A percentile compares a stretch with the other conserved stretches of the same genome.
These are phyloP conservation scores for Sporothrix mexicana DNA, from an alignment of 2,329 filamentous ascomycete genomes.

Conservation along the genomic window DNA sequence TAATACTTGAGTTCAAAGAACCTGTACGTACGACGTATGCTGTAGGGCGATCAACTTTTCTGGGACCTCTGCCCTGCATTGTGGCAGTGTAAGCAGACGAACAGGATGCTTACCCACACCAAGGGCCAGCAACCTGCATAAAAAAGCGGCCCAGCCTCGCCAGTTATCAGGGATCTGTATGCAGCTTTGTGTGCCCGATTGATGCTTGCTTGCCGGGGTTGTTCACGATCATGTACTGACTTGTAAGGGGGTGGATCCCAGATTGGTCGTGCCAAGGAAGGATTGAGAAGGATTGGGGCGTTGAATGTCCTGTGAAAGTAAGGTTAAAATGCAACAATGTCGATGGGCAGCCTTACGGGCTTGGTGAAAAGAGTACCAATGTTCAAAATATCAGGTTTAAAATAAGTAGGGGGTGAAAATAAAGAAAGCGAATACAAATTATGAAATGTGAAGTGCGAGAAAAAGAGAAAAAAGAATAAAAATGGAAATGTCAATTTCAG, in stretches of 20 bases:
- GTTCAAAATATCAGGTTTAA: conserved; percentile 3
- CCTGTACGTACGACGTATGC: too few species aligned
- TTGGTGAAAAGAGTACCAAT: background rate
- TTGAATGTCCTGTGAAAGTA: background rate
- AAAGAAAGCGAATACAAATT: background rate
- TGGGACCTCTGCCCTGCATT: background rate
- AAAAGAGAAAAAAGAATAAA: background rate
- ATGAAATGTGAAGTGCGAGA: background rate
- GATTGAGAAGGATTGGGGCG: background rate
- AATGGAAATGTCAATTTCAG: background rate
- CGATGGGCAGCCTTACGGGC: too few species aligned
- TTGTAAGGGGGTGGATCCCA: background rate
- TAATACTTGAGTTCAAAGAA: background rate
- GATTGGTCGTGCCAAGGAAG: background rate
- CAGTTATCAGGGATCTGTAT: background rate
- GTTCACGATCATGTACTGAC: background rate
- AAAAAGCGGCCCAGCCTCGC: background rate
- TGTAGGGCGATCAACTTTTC: background rate
- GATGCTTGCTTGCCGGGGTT: too few species aligned
- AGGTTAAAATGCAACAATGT: background rate
- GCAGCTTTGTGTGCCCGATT: background rate
- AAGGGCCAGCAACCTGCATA: conserved; percentile 21
- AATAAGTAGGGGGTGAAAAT: background rate
- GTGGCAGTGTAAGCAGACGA: conserved; percentile 19
- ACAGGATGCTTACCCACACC: background rate